Evolutionary conservation across 2,329 filamentous ascomycete species (phyloP).

Genomic region (Pseudogymnoascus sp.): DNA sequence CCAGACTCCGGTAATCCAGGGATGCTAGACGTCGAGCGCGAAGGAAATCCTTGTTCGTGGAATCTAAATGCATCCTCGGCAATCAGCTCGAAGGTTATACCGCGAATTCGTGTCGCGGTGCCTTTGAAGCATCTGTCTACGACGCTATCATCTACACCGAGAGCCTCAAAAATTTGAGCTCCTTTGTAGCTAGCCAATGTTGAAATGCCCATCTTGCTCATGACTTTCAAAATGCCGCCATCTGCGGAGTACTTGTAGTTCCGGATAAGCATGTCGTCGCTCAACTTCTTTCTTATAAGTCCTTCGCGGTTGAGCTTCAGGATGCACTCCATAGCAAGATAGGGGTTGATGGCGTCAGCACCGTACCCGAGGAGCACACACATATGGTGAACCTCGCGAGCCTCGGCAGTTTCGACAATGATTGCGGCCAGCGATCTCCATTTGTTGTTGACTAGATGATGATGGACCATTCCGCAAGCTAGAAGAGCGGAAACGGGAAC

Average conservation of each 20-base stretch:
- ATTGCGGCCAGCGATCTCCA: constrained; percentile 86
- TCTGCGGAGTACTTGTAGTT: constrained; percentile 98
- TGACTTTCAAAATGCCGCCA: constrained; percentile 94
- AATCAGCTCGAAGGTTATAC: constrained; percentile 87
- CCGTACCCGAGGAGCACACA: constrained; percentile 95
- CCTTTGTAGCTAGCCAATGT: constrained; percentile 95
- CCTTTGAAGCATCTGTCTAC: constrained; percentile 93
- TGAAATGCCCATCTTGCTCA: constrained; percentile 99
- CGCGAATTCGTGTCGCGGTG: constrained; percentile 88
- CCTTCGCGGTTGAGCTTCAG: constrained; percentile 93
- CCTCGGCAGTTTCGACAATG: constrained; percentile 86
- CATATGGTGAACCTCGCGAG: constrained; percentile 97
- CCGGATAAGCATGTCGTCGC: constrained; percentile 72
- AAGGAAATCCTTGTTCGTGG: constrained; percentile 88
- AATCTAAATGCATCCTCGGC: constrained; percentile 91
- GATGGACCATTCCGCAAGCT: constrained; percentile 88
- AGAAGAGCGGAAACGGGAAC: constrained; percentile 80
- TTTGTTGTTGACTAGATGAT: constrained; percentile 91
- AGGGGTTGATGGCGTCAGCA: constrained; percentile 89
- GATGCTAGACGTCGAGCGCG: constrained; percentile 66
- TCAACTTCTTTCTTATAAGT: constrained; percentile 82
- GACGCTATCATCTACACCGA: constrained; percentile 85
- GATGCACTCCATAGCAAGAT: constrained; percentile 93
- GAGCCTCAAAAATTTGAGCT: constrained; percentile 93
- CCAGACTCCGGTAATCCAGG: constrained; percentile 84